Percentiles rank a stretch among this genome's conserved stretches.
Evolutionary conservation across 2,329 filamentous ascomycete genomes (phyloP).

Genomic region (Talaromyces sp.): DNA sequence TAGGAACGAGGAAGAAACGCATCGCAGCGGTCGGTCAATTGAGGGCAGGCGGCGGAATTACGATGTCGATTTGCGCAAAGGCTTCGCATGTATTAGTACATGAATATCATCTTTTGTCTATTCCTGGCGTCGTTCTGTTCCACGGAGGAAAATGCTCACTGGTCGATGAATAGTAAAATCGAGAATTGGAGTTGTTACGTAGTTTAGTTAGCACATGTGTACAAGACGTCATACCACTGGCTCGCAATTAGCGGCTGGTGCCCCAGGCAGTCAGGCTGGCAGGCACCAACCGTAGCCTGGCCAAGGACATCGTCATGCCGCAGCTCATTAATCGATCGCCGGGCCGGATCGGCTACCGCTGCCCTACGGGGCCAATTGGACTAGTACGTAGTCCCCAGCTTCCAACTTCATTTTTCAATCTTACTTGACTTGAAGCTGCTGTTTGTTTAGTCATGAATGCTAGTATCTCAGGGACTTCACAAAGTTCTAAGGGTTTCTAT

Average conservation of each 20-base stretch:
- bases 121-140: not conserved
- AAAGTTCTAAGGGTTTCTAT: too few relatives aligned
- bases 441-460: not conserved
- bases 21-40: slow-evolving; percentile 52
- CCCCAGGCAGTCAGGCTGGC: not conserved
- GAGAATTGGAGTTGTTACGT: not conserved
- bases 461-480: not conserved
- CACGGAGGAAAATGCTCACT: not conserved
- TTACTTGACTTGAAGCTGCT: not conserved
- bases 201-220: slow-evolving; percentile 14
- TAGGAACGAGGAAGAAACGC: slow-evolving; percentile 90
- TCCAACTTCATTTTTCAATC: not conserved
- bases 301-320: not conserved
- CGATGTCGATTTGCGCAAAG: not conserved
- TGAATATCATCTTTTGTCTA: not conserved
- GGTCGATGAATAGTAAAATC: not conserved
- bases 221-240: slow-evolving; percentile 20
- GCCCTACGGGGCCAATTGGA: not conserved
- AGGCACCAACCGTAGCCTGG: slow-evolving; percentile 9
- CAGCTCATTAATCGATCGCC: slow-evolving; percentile 1
- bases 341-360: not conserved
- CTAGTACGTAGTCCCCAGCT: not conserved
- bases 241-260: not conserved
- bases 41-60: not conserved
- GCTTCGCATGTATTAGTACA: not conserved